These are phyloP conservation scores for Albophoma yamanashiensis DNA, from an alignment of 2,329 filamentous ascomycete genomes.

Conservation along the genomic window DNA sequence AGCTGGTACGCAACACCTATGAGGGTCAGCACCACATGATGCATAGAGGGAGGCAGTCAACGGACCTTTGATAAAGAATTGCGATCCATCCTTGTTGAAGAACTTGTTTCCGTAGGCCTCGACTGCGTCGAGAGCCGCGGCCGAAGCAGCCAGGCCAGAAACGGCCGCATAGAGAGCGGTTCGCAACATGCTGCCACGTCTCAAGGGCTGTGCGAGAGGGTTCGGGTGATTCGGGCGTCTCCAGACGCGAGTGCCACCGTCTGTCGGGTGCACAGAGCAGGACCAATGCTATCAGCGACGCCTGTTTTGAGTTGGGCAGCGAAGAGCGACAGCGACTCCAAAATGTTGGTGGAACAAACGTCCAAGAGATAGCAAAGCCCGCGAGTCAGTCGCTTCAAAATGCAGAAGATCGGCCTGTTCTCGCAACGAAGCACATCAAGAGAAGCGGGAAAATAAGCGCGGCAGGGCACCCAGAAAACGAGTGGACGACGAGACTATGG, in stretches of 20 bases:
- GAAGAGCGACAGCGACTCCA: neutral
- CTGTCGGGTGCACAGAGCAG: neutral
- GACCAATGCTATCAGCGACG: neutral
- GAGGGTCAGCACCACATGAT: neutral
- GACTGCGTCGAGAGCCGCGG: slow-evolving; percentile 35
- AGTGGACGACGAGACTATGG: neutral
- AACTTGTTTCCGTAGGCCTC: slow-evolving; percentile 66
- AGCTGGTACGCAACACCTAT: slow-evolving; percentile 65
- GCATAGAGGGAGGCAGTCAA: neutral
- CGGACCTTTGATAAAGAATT: slow-evolving; percentile 75
- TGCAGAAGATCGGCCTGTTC: neutral
- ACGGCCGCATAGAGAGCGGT: slow-evolving; percentile 19
- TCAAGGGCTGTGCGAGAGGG: neutral
- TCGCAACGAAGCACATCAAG: neutral
- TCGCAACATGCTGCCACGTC: neutral
- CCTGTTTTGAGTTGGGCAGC: neutral
- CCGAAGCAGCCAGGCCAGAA: slow-evolving; percentile 19
- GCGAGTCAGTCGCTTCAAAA: neutral
- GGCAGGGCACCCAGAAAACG: neutral
- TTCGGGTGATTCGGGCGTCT: neutral
- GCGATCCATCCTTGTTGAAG: slow-evolving; percentile 68
- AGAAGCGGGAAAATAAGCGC: neutral
- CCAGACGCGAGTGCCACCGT: neutral
- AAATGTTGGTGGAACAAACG: neutral
- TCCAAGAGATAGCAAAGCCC: neutral